A percentile compares a stretch with the other conserved stretches of the same genome.
Conservation (phyloP, 345 rosid genomes). For the Leavenworthia alabamica region DNA sequence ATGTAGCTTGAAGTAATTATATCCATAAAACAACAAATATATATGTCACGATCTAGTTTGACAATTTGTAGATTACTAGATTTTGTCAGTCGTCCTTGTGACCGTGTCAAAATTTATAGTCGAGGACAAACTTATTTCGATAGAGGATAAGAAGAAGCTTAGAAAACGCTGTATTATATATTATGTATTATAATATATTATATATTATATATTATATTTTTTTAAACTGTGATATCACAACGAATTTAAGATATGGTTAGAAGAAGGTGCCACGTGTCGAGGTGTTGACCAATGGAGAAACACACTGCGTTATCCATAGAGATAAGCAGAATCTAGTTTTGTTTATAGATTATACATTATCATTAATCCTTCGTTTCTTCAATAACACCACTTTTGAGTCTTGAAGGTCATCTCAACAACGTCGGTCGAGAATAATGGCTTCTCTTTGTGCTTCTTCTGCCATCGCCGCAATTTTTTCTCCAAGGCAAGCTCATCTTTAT, state of each 20-base stretch:
- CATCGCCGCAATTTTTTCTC: slow-evolving; percentile 62
- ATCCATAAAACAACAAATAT: no score
- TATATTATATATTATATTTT: no score
- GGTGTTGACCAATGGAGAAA: slow-evolving; percentile 25
- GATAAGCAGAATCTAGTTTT: slow-evolving; percentile 30
- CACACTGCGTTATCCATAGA: slow-evolving; percentile 26
- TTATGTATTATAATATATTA: no score
- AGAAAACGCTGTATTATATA: no score
- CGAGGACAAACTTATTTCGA: no score
- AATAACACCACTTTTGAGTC: slow-evolving; percentile 21
- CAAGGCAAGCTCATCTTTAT: slow-evolving; percentile 45
- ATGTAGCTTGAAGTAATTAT: no score
- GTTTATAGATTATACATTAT: slow-evolving; percentile 22
- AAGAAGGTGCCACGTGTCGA: slow-evolving; percentile 17
- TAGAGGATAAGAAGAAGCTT: no score
- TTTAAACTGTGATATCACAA: background rate
- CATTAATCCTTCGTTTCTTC: background rate
- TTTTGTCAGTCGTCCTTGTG: no score
- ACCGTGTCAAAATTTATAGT: no score
- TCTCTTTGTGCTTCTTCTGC: slow-evolving; percentile 88
- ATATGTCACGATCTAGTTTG: no score
- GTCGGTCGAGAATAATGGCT: slow-evolving; percentile 49
- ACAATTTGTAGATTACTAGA: no score
- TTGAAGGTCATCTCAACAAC: slow-evolving; percentile 24
- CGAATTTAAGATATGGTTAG: slow-evolving; percentile 24